Conservation (phyloP, 768 basidiomycete species). For the Trametes cingulata region DNA sequence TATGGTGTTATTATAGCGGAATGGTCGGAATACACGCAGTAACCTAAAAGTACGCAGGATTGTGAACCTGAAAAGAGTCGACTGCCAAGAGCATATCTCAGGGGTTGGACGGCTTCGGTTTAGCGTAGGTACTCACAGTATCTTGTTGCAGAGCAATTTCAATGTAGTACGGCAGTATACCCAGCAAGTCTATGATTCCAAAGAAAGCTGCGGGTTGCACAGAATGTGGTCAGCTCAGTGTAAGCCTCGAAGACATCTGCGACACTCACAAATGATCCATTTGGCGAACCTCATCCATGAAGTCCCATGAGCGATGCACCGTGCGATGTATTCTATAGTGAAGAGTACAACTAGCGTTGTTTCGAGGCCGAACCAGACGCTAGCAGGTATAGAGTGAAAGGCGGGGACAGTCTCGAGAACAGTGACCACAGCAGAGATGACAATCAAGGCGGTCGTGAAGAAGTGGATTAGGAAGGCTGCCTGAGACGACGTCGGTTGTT, state of each 20-base stretch:
- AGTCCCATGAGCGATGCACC: conserved; percentile 75
- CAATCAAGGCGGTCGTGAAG: conserved; percentile 67
- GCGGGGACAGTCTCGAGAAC: conserved; percentile 79
- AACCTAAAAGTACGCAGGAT: conserved; percentile 90
- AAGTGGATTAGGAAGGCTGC: conserved; percentile 79
- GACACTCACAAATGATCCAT: conserved; percentile 67
- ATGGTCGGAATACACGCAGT: conserved; percentile 85
- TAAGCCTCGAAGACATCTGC: neutral
- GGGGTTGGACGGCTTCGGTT: neutral
- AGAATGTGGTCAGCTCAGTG: neutral
- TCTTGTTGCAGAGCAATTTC: conserved; percentile 84
- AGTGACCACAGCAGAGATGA: conserved; percentile 74
- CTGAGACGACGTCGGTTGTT: conserved; percentile 74
- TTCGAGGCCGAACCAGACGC: conserved; percentile 86
- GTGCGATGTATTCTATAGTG: conserved; percentile 78
- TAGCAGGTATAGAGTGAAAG: conserved; percentile 66
- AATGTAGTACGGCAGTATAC: conserved; percentile 87
- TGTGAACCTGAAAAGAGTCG: conserved; percentile 86
- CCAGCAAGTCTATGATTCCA: conserved; percentile 81
- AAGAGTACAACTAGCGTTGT: conserved; percentile 83
- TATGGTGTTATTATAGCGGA: conserved; percentile 80
- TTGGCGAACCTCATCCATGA: conserved; percentile 58
- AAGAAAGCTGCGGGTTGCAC: conserved; percentile 60
- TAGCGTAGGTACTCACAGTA: conserved; percentile 53
- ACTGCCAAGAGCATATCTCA: conserved; percentile 44